phyloP scores from a whole-genome alignment of 192 early-diverging fungal genomes.

The Pilobolus umbonatus region DNA sequence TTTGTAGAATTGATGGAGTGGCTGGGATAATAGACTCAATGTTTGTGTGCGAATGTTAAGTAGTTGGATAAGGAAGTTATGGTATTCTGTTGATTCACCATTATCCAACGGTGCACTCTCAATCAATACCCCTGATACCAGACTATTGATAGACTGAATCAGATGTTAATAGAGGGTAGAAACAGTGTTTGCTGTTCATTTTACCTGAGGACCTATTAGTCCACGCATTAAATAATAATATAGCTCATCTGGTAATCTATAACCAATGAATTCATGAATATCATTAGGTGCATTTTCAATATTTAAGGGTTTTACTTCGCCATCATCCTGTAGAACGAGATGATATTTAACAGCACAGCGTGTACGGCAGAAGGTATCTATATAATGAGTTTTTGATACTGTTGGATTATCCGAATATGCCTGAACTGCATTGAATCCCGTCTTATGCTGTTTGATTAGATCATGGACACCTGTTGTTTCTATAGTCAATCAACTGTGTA shows the following conservation, averaged over 20 bases:
- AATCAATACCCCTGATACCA: conserved; percentile 59
- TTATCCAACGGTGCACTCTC: conserved; percentile 74
- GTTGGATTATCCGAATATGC: conserved; percentile 51
- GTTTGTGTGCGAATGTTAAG: conserved; percentile 56
- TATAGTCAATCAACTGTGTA: too few relatives aligned
- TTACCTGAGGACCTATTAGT: conserved; percentile 54
- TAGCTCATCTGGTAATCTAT: conserved; percentile 63
- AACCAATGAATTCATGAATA: conserved; percentile 78
- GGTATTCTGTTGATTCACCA: conserved; percentile 77
- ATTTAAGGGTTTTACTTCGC: conserved; percentile 64
- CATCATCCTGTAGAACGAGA: conserved; percentile 65
- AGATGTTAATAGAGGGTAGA: not conserved
- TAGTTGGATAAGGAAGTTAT: conserved; percentile 54
- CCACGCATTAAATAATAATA: conserved; percentile 69
- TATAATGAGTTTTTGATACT: conserved; percentile 57
- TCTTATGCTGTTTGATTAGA: conserved; percentile 58
- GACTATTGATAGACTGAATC: conserved; percentile 51
- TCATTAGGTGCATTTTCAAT: conserved; percentile 61
- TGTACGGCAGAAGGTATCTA: conserved; percentile 66
- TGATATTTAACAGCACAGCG: conserved; percentile 69
- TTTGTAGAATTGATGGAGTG: conserved; percentile 59
- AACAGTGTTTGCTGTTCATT: not conserved
- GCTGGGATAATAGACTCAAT: conserved; percentile 49
- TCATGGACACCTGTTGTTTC: conserved; percentile 57
- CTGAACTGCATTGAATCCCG: conserved; percentile 71